Evolutionary conservation across 139 green algal species (phyloP).

Genomic region (Yamagishiella unicocca): DNA sequence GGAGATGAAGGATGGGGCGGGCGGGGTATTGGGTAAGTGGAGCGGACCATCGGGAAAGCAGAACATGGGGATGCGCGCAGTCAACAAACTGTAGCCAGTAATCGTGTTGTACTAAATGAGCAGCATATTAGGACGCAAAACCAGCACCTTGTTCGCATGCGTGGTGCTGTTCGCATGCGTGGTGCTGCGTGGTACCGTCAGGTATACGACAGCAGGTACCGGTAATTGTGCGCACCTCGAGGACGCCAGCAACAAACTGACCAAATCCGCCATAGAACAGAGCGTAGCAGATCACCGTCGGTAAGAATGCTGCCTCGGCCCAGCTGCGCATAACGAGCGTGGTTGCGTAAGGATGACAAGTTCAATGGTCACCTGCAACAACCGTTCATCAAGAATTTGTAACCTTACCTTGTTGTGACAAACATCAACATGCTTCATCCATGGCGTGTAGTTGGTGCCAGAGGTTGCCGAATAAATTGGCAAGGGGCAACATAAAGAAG

Average conservation of each 20-base stretch:
- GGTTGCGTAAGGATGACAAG: not conserved
- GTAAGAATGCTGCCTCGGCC: slow-evolving; percentile 41
- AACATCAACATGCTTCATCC: slow-evolving; percentile 59
- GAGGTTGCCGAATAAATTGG: too few relatives aligned
- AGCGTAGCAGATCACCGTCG: slow-evolving; percentile 66
- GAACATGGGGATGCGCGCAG: too few relatives aligned
- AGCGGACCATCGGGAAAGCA: too few relatives aligned
- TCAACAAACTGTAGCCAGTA: too few relatives aligned
- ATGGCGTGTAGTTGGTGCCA: not conserved
- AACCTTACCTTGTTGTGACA: slow-evolving; percentile 41
- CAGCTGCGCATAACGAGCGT: not conserved
- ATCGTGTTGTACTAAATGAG: too few relatives aligned
- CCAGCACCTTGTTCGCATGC: too few relatives aligned
- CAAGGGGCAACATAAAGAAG: too few relatives aligned
- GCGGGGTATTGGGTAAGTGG: too few relatives aligned
- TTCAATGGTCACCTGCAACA: too few relatives aligned
- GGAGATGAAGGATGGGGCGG: too few relatives aligned
- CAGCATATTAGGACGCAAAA: not conserved
- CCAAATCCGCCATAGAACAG: slow-evolving; percentile 76
- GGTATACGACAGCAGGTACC: too few relatives aligned
- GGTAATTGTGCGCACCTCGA: slow-evolving; percentile 80
- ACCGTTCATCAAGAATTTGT: not conserved
- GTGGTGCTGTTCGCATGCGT: too few relatives aligned
- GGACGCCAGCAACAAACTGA: slow-evolving; percentile 78
- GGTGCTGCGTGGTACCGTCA: not conserved